Conservation (phyloP, 805 yeast species). For the Kodamaea nitidulidarum region DNA sequence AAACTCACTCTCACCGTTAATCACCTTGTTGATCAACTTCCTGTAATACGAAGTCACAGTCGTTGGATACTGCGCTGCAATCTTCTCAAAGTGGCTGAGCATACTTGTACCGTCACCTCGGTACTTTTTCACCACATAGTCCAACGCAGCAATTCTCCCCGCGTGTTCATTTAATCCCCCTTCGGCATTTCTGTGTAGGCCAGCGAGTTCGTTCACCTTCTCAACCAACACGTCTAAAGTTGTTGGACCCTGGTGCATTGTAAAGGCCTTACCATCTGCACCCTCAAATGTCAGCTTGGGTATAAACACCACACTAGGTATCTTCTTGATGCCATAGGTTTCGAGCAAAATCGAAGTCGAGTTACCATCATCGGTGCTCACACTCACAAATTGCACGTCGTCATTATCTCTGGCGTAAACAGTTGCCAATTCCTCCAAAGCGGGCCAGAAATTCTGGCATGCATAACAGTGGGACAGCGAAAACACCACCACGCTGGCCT, state of each 20-base stretch:
- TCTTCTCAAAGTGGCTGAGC: constrained; percentile 3
- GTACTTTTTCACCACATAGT: constrained; percentile 11
- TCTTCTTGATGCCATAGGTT: constrained; percentile 1
- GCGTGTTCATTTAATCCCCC: constrained; percentile 30
- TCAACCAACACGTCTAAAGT: constrained; percentile 19
- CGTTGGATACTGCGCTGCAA: not conserved
- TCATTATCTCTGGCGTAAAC: constrained; percentile 37
- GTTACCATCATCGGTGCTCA: constrained; percentile 37
- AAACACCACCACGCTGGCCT: constrained; percentile 45
- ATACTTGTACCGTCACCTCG: not conserved
- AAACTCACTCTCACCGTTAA: constrained; percentile 42
- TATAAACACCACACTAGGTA: constrained; percentile 6
- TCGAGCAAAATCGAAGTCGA: constrained; percentile 7
- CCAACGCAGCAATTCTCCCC: constrained; percentile 27
- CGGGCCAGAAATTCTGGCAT: constrained; percentile 52
- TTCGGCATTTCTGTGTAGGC: constrained; percentile 27
- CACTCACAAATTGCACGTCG: constrained; percentile 29
- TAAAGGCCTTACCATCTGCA: constrained; percentile 1
- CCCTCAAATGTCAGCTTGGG: constrained; percentile 8
- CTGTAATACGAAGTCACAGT: constrained; percentile 42
- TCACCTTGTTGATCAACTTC: constrained; percentile 42
- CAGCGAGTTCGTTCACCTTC: constrained; percentile 26
- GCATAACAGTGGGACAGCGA: constrained; percentile 61
- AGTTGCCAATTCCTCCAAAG: constrained; percentile 47
- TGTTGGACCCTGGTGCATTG: constrained; percentile 22